These are phyloP conservation scores for Aspergillus versicolor DNA, from an alignment of 2,329 filamentous ascomycete genomes.

Conservation along the genomic window DNA sequence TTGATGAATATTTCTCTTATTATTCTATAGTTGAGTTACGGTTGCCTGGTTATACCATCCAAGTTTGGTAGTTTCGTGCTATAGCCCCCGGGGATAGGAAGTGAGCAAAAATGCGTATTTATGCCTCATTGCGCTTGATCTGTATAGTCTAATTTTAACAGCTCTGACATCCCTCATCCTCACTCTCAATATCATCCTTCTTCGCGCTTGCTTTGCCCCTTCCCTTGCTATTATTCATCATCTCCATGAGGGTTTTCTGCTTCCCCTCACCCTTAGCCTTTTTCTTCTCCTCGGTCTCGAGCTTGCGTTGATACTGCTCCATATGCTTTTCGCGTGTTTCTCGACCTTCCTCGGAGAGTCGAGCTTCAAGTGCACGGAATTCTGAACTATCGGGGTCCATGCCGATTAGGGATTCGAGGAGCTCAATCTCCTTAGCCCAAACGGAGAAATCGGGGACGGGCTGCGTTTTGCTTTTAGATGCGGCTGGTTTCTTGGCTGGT, in stretches of 20 bases:
- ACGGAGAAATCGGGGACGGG: slow-evolving; percentile 74
- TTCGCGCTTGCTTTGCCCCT: slow-evolving; percentile 8
- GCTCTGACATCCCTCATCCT: slow-evolving; percentile 24
- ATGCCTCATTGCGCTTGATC: background rate
- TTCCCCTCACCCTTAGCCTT: slow-evolving; percentile 44
- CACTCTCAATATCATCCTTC: slow-evolving; percentile 9
- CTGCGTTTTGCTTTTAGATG: slow-evolving; percentile 16
- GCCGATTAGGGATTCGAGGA: slow-evolving; percentile 83
- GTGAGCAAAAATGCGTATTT: too few relatives aligned
- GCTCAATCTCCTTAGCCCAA: slow-evolving; percentile 93
- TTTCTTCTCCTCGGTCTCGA: slow-evolving; percentile 56
- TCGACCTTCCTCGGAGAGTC: slow-evolving; percentile 66
- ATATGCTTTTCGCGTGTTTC: slow-evolving; percentile 72
- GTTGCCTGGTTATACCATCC: background rate
- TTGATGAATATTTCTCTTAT: background rate
- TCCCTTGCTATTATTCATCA: slow-evolving; percentile 27
- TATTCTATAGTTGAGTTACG: background rate
- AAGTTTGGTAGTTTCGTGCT: background rate
- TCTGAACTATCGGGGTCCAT: slow-evolving; percentile 75
- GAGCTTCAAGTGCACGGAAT: slow-evolving; percentile 65
- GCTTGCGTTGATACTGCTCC: slow-evolving; percentile 75
- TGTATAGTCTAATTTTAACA: background rate
- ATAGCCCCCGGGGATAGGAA: too few relatives aligned
- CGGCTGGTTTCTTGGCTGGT: slow-evolving; percentile 9
- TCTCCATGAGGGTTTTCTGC: slow-evolving; percentile 36